A percentile compares a stretch with the other conserved stretches of the same genome.
phyloP scores from a whole-genome alignment of 1,284 basidiomycete genomes.

The Rhodotorula glutinis region DNA sequence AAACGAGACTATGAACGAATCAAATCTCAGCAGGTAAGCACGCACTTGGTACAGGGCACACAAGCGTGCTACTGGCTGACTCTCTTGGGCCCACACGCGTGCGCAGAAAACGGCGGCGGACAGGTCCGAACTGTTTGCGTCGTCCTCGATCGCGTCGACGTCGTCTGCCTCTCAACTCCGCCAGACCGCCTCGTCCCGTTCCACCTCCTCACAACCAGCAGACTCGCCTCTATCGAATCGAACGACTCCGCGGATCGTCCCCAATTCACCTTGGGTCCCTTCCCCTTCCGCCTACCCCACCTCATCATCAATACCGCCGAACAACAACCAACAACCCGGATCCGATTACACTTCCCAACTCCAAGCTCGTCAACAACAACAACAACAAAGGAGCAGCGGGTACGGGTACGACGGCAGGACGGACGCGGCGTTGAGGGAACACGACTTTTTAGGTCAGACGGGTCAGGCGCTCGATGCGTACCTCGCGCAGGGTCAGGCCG shows the following conservation, averaged over 20 bases:
- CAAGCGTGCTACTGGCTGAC: no score
- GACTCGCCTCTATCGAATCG: no score
- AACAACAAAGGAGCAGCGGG: not conserved
- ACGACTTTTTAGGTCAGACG: conserved; percentile 77
- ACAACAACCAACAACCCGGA: no score
- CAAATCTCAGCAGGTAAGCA: conserved; percentile 45
- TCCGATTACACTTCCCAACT: not conserved
- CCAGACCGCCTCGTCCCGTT: conserved; percentile 1
- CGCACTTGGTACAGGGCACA: no score
- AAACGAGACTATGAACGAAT: conserved; percentile 51
- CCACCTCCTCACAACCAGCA: no score
- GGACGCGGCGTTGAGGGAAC: conserved; percentile 73
- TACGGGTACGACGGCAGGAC: conserved; percentile 44
- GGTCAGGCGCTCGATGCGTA: conserved; percentile 80
- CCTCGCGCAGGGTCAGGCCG: conserved; percentile 81
- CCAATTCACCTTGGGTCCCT: not conserved
- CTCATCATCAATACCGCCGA: no score
- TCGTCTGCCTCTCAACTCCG: conserved; percentile 7
- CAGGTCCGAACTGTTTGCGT: conserved; percentile 58
- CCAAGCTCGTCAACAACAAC: not conserved
- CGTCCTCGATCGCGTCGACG: conserved; percentile 33
- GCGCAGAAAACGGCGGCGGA: conserved; percentile 58
- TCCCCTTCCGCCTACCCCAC: conserved; percentile 1
- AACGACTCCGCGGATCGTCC: not conserved
- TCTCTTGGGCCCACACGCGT: conserved; percentile 3